Evolutionary conservation across 305 asterid species (phyloP), one percentile per base, ranked within the genome.

Genomic region (Plantago coronopus): DNA sequence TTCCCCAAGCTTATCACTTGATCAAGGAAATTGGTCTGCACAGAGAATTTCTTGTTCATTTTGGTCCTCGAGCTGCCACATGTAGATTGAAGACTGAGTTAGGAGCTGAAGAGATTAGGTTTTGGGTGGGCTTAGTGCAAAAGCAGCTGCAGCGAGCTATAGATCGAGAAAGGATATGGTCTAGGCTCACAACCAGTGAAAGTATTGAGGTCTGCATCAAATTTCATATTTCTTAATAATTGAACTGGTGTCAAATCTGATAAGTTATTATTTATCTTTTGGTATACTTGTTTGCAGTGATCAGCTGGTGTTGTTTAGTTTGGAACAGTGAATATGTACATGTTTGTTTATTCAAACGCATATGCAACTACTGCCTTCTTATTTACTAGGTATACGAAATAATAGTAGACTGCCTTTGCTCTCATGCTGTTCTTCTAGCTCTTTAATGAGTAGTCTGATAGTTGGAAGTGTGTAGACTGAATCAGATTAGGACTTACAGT

Each of bases 91-190:
- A 75, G 63, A 79, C 73, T 73, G 96, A 84, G 70, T 66, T 71
- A 64, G 82, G 83, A 47, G 71, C 82, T 58, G 99, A 94, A 57
- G 97, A 93, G 79, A 85, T 86, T 71, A 61, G 78, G 63, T 89
- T 89, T 70, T 94, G 99, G 99, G 97, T 94, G 65, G 77, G 74
- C 69, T 84, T 94, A 65, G 78, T 87, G 70, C 96, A 94, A 75
- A 89, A 80, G 70, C 90, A 83, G 81, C 81, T 89, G 68, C 95
- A 76, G 73, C 79, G 77, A 79, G 96, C 99, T 72, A 83, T 89
- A 48, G 94, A 83, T 50, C 85, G 96, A 72, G 99, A 94, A 86
- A 85, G 90, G 81, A 94, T 94, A 72, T 89, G 99, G 97, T 89
- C 96, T 69, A 87, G 95, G 66, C 91, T 89, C 76, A 89, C 99